Conservation (phyloP, 305 asterid genomes). For the Solanum aculeatissimum region DNA sequence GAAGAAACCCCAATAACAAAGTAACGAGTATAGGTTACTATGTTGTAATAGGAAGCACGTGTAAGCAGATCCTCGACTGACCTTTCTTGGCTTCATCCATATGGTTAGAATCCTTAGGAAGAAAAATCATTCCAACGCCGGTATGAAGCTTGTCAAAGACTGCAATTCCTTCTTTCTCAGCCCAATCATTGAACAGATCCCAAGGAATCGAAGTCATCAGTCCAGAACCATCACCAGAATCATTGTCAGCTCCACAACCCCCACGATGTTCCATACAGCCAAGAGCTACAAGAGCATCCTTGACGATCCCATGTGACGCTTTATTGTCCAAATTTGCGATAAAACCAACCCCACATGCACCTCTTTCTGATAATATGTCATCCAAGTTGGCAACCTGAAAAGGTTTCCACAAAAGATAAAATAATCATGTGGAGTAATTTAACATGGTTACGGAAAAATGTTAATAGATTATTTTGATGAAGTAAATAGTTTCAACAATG, state of each 20-base stretch:
- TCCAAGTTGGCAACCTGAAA: constrained; percentile 80
- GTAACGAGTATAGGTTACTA: not conserved
- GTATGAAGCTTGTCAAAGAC: constrained; percentile 73
- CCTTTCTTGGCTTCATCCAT: constrained; percentile 74
- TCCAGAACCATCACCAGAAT: constrained; percentile 99
- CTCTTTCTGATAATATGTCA: constrained; percentile 87
- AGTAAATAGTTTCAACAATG: not conserved
- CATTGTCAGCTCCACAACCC: constrained; percentile 99
- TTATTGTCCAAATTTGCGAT: constrained; percentile 87
- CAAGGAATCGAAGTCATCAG: constrained; percentile 95
- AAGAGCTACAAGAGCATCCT: constrained; percentile 93
- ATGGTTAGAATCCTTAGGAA: constrained; percentile 62
- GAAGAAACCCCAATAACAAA: not conserved
- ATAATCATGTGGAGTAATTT: not conserved
- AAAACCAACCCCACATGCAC: constrained; percentile 98
- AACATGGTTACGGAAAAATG: not conserved
- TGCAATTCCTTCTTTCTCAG: constrained; percentile 60
- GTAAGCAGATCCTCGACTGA: constrained; percentile 14
- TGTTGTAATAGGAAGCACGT: not conserved
- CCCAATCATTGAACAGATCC: constrained; percentile 90
- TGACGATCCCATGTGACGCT: constrained; percentile 64
- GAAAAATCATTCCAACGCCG: constrained; percentile 94
- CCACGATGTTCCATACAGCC: constrained; percentile 99
- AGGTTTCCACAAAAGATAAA: constrained; percentile 1
- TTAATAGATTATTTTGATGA: not conserved